These are phyloP conservation scores for Phialophora tarda DNA, from an alignment of 2,329 filamentous ascomycete species.

Conservation along the genomic window DNA sequence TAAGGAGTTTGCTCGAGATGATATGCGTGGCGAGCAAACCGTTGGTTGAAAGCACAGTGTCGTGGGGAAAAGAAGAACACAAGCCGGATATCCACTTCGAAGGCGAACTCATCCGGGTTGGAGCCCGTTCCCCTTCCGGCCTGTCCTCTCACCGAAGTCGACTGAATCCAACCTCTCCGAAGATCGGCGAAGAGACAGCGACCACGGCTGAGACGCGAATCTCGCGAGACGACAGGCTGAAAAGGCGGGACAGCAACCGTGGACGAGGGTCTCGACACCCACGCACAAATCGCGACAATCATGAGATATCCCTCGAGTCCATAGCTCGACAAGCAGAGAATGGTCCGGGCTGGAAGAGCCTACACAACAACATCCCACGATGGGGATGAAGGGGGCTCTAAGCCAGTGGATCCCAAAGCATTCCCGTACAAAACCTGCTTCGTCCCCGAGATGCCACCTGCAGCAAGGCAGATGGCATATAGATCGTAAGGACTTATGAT, in stretches of 20 bases:
- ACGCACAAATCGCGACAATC: slow-evolving; percentile 32
- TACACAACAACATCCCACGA: slow-evolving; percentile 25
- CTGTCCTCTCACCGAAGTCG: slow-evolving; percentile 16
- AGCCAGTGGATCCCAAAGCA: slow-evolving; percentile 27
- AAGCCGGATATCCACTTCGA: slow-evolving; percentile 17
- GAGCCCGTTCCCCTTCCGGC: slow-evolving; percentile 6
- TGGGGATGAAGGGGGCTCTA: slow-evolving; percentile 31
- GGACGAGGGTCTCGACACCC: slow-evolving; percentile 37
- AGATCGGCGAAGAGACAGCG: slow-evolving; percentile 35
- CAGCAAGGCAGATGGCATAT: slow-evolving; percentile 23
- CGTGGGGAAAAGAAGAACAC: slow-evolving; percentile 2
- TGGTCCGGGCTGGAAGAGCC: slow-evolving; percentile 27
- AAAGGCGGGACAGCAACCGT: slow-evolving; percentile 19
- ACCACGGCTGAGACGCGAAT: slow-evolving; percentile 20
- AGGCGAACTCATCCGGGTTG: slow-evolving; percentile 29
- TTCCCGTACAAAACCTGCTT: slow-evolving; percentile 37
- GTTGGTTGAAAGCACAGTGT: slow-evolving; percentile 9
- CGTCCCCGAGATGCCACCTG: slow-evolving; percentile 39
- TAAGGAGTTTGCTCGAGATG: slow-evolving; percentile 15
- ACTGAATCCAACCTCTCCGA: slow-evolving; percentile 35
- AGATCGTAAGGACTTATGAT: slow-evolving; percentile 41
- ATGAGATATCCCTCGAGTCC: slow-evolving; percentile 38
- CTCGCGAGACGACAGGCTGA: slow-evolving; percentile 13
- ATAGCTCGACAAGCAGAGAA: slow-evolving; percentile 33
- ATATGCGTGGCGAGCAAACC: slow-evolving; percentile 26